Evolutionary conservation across 78 protist genomes (phyloP).

Genomic region (Dictyostelium firmibasis): DNA sequence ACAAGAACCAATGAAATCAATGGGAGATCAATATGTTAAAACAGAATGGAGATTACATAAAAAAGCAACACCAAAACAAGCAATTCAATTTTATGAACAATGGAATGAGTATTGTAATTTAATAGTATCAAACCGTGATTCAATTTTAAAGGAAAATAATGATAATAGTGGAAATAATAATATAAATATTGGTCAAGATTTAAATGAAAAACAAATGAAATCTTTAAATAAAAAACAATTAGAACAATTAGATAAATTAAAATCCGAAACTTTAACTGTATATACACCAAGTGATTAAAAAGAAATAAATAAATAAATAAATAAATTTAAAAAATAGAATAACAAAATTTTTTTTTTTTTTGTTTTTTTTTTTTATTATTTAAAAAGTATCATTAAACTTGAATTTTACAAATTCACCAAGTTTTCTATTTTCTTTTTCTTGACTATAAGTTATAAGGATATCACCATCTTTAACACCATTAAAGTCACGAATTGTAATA

Average conservation of each 20-base stretch:
- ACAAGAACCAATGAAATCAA: conserved; percentile 70
- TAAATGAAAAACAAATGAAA: not conserved
- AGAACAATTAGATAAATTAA: conserved; percentile 33
- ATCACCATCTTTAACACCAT: conserved; percentile 23
- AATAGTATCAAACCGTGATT: not conserved
- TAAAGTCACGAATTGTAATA: conserved; percentile 24
- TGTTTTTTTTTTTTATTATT: not conserved
- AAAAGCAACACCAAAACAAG: conserved; percentile 3
- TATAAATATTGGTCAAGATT: conserved; percentile 4
- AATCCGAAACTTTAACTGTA: conserved; percentile 22
- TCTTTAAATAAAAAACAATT: conserved; percentile 19
- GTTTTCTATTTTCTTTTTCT: conserved; percentile 22
- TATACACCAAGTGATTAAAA: not conserved
- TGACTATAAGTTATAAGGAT: conserved; percentile 1
- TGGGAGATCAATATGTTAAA: conserved; percentile 75
- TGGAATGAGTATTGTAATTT: conserved; percentile 30
- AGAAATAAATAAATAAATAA: not conserved
- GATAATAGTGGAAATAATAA: not conserved
- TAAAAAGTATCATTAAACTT: not conserved
- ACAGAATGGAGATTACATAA: conserved; percentile 57
- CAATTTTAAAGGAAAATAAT: not conserved
- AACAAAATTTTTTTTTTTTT: not conserved
- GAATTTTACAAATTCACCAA: conserved; percentile 15
- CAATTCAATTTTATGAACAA: conserved; percentile 5
- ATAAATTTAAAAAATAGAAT: not conserved